Evolutionary conservation across 2,329 filamentous ascomycete species (phyloP), one percentile per base, ranked within the genome.

Genomic region (Lachnellula subtilissima): DNA sequence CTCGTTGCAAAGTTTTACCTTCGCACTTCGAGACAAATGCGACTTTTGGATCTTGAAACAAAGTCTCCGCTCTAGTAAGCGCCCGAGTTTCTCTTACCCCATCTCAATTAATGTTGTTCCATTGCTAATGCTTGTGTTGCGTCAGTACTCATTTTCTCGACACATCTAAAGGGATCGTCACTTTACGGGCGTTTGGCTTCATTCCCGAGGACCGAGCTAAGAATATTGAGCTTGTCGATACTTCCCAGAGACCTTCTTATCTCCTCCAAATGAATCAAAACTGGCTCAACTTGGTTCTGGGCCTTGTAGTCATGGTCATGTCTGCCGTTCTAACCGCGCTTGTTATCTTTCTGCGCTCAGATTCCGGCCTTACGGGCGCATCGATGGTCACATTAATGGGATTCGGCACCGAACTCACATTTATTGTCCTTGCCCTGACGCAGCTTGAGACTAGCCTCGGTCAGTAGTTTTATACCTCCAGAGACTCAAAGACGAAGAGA

Each of bases 401-500:
- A 25, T 52, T 61, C 7, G 50, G 52, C 35, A 46, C 51, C 17
- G 50, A 78, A 51, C 66, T 76, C 15, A 67, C 82, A 19, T 73
- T 82, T 11, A 68, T 71, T 1, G 53, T 67, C 22, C 72, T 69
- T 19, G 75, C 73, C 46, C 84, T 80, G 79, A 83, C 81, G 0
- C 73, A 74, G 48, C 69, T 84, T 11, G 82, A 84, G 61, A 84
- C 80, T 0, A 25, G 23, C 23, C 23, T 25, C 23, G 23, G 23
- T 25, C 23, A 25, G 23, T 25, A 25, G 23, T 25, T 25, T 25
- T 25, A 25, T 25, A 25, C 23, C 23, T 25, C 23, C 23, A 25
- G 23, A 25, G 23, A 25, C 23, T 25, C 23, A 25, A 25, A 25
- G 23, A 25, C 23, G 23, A 5, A 25, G 23, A 25, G 23, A 25